Percentiles rank a stretch among this genome's conserved stretches.
Conservation (phyloP, 306 rosid species). For the Cyamopsis tetragonoloba region DNA sequence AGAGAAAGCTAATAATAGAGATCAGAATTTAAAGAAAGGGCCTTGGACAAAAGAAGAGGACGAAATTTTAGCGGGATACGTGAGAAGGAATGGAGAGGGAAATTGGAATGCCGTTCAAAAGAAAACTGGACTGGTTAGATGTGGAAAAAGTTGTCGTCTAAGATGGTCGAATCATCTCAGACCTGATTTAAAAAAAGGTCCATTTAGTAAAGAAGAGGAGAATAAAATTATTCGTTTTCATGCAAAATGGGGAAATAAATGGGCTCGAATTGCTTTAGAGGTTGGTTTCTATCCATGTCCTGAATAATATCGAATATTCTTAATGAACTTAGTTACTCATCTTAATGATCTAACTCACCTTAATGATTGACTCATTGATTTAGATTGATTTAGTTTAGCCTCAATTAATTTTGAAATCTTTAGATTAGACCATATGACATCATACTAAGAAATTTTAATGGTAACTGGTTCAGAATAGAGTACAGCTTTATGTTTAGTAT, state of each 20-base stretch:
- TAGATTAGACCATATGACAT: no score
- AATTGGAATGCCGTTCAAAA: conserved; percentile 73
- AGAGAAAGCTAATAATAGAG: no score
- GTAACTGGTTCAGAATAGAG: no score
- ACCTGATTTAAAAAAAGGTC: conserved; percentile 61
- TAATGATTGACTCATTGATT: no score
- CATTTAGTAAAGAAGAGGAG: conserved; percentile 51
- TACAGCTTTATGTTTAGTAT: no score
- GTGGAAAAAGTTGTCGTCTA: conserved; percentile 77
- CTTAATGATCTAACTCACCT: no score
- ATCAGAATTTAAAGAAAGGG: conserved; percentile 74
- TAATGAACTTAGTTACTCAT: no score
- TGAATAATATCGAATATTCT: not conserved
- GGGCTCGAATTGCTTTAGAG: conserved; percentile 64
- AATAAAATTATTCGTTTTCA: conserved; percentile 42
- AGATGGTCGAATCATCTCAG: conserved; percentile 78
- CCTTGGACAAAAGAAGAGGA: conserved; percentile 77
- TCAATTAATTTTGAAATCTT: no score
- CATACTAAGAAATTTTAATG: no score
- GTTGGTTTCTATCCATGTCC: not conserved
- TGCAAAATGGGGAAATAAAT: conserved; percentile 62
- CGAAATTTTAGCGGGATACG: conserved; percentile 51
- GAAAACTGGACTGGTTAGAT: conserved; percentile 61
- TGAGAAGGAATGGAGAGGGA: conserved; percentile 57
- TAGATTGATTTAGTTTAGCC: no score